Evolutionary conservation across 768 basidiomycete species (phyloP).

Genomic region (Lentinus tigrinus): DNA sequence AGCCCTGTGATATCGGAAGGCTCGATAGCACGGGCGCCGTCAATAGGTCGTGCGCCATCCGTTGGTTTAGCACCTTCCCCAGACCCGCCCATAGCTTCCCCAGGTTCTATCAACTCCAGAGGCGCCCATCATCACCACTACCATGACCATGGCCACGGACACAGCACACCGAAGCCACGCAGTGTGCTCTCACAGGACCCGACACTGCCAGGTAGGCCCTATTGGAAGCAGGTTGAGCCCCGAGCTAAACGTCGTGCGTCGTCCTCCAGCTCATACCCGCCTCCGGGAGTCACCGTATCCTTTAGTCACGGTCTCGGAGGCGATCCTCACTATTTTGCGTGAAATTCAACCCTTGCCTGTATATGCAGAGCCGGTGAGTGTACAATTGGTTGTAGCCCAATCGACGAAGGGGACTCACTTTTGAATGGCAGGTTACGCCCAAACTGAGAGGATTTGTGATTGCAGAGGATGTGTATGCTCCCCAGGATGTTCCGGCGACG

Average conservation of each 20-base stretch:
- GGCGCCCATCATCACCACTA: slow-evolving; percentile 29
- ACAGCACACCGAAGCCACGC: slow-evolving; percentile 52
- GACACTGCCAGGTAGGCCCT: slow-evolving; percentile 53
- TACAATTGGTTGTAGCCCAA: not conserved
- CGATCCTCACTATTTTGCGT: slow-evolving; percentile 53
- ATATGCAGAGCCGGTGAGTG: slow-evolving; percentile 43
- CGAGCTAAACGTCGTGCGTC: not conserved
- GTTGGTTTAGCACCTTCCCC: too few species aligned
- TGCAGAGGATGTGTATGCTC: slow-evolving; percentile 71
- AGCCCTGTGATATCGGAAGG: slow-evolving; percentile 21
- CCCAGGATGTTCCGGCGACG: slow-evolving; percentile 59
- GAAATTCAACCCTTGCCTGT: slow-evolving; percentile 44
- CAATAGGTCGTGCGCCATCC: not conserved
- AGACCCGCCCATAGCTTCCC: slow-evolving; percentile 3
- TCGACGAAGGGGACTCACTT: not conserved
- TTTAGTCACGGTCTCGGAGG: slow-evolving; percentile 63
- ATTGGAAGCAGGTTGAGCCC: not conserved
- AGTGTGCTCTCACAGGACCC: slow-evolving; percentile 69
- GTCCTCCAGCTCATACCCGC: slow-evolving; percentile 57
- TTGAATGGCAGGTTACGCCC: slow-evolving; percentile 51
- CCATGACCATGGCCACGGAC: slow-evolving; percentile 38
- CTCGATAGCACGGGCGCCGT: not conserved
- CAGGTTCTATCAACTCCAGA: not conserved
- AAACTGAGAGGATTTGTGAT: slow-evolving; percentile 67
- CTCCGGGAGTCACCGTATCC: slow-evolving; percentile 79